Evolutionary conservation across 805 yeast species (phyloP).

Genomic region (Ogataea wickerhamii): DNA sequence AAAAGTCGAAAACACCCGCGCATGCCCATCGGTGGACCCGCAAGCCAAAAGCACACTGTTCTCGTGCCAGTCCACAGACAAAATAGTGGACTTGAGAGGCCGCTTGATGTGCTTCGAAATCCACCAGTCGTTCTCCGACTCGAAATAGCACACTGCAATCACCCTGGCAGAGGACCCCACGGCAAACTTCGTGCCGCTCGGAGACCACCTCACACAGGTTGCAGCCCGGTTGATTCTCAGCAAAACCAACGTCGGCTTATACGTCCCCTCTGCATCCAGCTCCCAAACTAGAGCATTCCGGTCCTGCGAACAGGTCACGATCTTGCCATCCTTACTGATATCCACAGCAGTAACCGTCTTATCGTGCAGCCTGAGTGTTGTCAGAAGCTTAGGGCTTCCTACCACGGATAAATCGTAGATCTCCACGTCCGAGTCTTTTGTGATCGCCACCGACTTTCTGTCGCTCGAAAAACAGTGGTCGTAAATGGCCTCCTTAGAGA

Average conservation of each 20-base stretch:
- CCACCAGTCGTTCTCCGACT: conserved; percentile 99
- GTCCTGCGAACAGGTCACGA: conserved; percentile 96
- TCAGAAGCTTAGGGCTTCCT: conserved; percentile 56
- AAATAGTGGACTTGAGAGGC: conserved; percentile 85
- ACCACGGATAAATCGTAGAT: conserved; percentile 56
- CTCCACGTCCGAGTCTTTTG: conserved; percentile 74
- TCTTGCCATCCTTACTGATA: conserved; percentile 80
- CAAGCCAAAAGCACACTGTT: conserved; percentile 83
- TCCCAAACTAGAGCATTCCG: conserved; percentile 98
- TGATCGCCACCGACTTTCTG: conserved; percentile 63
- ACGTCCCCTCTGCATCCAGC: conserved; percentile 54
- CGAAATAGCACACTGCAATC: conserved; percentile 94
- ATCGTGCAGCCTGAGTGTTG: conserved; percentile 79
- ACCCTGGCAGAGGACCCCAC: conserved; percentile 95
- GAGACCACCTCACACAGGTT: conserved; percentile 92
- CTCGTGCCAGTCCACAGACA: conserved; percentile 88
- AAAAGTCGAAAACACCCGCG: conserved; percentile 83
- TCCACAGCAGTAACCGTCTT: conserved; percentile 94
- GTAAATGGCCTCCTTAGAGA: conserved; percentile 82
- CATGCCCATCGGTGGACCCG: conserved; percentile 93
- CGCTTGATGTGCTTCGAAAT: conserved; percentile 95
- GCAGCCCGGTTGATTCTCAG: conserved; percentile 95
- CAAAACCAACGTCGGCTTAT: conserved; percentile 86
- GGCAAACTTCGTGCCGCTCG: conserved; percentile 91
- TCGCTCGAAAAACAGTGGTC: conserved; percentile 87